These are phyloP conservation scores for Pelargonium fulgidum DNA, from an alignment of 441 rosid genomes.

Conservation along the genomic window DNA sequence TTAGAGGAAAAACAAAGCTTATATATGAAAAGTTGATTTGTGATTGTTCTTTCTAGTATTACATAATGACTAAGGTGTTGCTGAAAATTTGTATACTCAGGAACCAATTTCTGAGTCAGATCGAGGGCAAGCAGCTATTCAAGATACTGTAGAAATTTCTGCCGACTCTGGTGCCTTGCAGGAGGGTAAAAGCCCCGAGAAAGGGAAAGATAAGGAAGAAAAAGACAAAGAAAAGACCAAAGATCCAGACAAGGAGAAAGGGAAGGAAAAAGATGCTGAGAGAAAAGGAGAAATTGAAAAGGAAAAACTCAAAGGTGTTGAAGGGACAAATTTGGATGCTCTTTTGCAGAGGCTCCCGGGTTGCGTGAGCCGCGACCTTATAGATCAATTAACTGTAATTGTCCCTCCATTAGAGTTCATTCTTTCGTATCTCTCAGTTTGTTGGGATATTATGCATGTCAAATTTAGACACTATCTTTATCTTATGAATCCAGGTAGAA, in stretches of 20 bases:
- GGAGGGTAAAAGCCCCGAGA: conserved; percentile 57
- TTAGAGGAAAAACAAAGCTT: neutral
- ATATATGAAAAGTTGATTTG: neutral
- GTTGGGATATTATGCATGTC: conserved; percentile 7
- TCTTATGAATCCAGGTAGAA: conserved; percentile 60
- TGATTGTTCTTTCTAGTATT: neutral
- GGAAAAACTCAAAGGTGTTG: conserved; percentile 81
- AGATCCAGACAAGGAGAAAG: conserved; percentile 61
- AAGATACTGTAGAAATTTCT: conserved; percentile 54
- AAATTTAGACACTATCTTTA: conserved; percentile 12
- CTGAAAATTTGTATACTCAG: conserved; percentile 31
- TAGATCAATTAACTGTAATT: conserved; percentile 86
- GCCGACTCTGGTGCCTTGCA: conserved; percentile 47
- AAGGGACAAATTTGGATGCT: conserved; percentile 92
- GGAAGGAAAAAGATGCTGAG: conserved; percentile 78
- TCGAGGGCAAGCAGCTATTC: conserved; percentile 42
- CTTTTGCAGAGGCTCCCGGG: conserved; percentile 92
- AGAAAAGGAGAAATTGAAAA: conserved; percentile 73
- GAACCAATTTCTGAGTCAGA: conserved; percentile 62
- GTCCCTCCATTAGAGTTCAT: conserved; percentile 21
- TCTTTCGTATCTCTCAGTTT: conserved; percentile 9
- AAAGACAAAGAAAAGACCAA: conserved; percentile 66
- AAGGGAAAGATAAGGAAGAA: conserved; percentile 80
- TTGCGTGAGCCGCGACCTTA: conserved; percentile 94
- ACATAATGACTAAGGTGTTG: neutral